Evolutionary conservation across 208 protist species (phyloP), one percentile per base, ranked within the genome.

Genomic region (Porcisia deanei): DNA sequence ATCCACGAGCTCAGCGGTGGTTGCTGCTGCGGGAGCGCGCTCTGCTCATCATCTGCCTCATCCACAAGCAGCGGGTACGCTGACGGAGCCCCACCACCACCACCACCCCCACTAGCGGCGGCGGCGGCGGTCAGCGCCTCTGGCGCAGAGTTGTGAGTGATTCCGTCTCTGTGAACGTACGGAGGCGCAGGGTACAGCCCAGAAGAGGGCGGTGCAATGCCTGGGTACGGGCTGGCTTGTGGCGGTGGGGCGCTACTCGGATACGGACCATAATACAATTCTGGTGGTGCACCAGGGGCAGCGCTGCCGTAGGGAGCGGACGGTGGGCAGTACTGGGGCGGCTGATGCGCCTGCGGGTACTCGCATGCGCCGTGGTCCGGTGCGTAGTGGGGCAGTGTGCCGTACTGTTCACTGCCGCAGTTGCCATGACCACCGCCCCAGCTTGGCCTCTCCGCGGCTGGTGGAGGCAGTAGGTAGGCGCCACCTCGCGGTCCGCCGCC

Each of bases 41-140:
- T 54, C 1, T 75, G 71, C 5, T 75, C 76, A 41, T 79, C 75
- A 47, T 76, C 77, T 7, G 30, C 47, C 41, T 73, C 67, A 14
- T 80, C 75, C 34, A 81, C 77, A n/a, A 81, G 65, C 5, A 55
- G 61, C 14, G 77, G 77, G 54, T 81, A 81, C 37, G 34, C 37
- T 41, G 71, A 52, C 2, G 77, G 4, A 54, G 41, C 43, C 20
- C 64, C 64, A 41, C 64, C 43, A 30, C 41, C 10, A 49, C 41
- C 30, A 30, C 30, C 30, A 49, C 41, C 30, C 0, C 30, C 30
- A 30, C 30, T 30, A 30, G 30, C n/a, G 1, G 61, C 49, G 10
- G 61, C 45, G 60, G 60, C n/a, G 18, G 16, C 37, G 12, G 60
- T 4, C 30, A 43, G 16, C 16, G 60, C 18, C 18, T 43, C 60